Percentiles rank a stretch among this genome's conserved stretches.
phyloP scores from a whole-genome alignment of 331 rosid genomes.

The Saraca asoca region DNA sequence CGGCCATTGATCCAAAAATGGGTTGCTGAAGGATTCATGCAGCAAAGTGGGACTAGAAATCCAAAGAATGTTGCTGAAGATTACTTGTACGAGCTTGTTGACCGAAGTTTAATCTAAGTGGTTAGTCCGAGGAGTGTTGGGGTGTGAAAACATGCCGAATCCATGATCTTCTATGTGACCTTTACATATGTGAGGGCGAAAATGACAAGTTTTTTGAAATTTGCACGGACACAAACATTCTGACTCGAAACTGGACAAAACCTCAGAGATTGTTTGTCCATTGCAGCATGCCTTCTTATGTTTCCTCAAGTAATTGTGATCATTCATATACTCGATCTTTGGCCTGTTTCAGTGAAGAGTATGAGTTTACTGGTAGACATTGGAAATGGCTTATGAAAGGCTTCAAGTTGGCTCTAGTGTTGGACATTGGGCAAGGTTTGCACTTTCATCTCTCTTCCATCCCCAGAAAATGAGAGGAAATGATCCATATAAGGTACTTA shows the following conservation, averaged over 20 bases:
- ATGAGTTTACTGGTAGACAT: neutral
- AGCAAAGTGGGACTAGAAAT: neutral
- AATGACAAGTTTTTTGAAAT: conserved; percentile 28
- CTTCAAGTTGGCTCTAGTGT: conserved; percentile 14
- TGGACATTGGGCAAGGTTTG: too few species aligned
- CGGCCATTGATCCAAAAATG: conserved; percentile 9
- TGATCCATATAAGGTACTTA: too few species aligned
- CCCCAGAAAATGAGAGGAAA: too few species aligned
- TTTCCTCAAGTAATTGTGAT: neutral
- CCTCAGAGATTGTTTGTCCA: conserved; percentile 26
- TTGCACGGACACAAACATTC: neutral
- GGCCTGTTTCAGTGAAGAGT: neutral
- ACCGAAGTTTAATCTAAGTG: conserved; percentile 41
- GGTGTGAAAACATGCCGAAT: conserved; percentile 34
- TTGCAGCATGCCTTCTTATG: neutral
- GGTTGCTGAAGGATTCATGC: conserved; percentile 36
- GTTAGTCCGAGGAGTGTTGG: conserved; percentile 14
- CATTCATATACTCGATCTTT: neutral
- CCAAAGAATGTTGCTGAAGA: conserved; percentile 28
- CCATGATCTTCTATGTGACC: conserved; percentile 40
- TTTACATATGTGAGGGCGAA: conserved; percentile 31
- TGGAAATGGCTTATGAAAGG: neutral
- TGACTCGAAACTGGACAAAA: neutral
- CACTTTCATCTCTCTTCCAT: too few species aligned
- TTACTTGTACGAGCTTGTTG: conserved; percentile 33